Evolutionary conservation across 495 filamentous ascomycete genomes (phyloP), one percentile per base, ranked within the genome.

Genomic region (Aspergillus affinis): DNA sequence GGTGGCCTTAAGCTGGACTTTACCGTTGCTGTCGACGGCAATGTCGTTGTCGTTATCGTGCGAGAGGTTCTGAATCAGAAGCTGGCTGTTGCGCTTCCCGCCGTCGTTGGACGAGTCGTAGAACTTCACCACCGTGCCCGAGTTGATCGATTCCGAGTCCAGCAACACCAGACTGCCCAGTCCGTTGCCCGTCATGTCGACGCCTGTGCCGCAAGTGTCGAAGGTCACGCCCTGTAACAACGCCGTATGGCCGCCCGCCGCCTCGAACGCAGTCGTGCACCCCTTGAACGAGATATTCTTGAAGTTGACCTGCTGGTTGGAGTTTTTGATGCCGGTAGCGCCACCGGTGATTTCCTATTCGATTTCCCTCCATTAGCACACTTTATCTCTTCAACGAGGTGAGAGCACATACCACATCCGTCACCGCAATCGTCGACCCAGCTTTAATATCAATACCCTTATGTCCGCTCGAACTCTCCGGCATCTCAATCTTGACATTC

Each of bases 401-500:
- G 13, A 2, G 13, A 59, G 64, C 26, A 73, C 75, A 65, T 71
- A 81, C 78, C 55, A 79, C 74, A 57, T 83, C 72, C 17, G 79
- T 79, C 6, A 83, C 71, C 2, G 72, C 72, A 32, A 76, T 79
- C 2, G 78, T 77, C 19, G 75, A 78, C 17, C 80, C 79, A 6
- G 74, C 76, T 13, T 68, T 58, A 7, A 77, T 62, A 51, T 75
- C 64, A 21, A 84, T 75, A 9, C 80, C 82, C 45, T 83, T 81
- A 58, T 91, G 86, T 6, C 78, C 81, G 46, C 73, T 78, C 0
- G 80, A 72, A 15, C 70, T 71, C 4, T 72, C 79, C 0, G 75
- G 75, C 88, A 93, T 90, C 54, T 83, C 79, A 65, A 93, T 89
- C 50, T 84, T 75, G 19, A 91, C 72, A 65, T 92, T 92, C 57